These are phyloP conservation scores for Chondrostereum purpureum DNA, from an alignment of 1,284 basidiomycete genomes.

Conservation along the genomic window DNA sequence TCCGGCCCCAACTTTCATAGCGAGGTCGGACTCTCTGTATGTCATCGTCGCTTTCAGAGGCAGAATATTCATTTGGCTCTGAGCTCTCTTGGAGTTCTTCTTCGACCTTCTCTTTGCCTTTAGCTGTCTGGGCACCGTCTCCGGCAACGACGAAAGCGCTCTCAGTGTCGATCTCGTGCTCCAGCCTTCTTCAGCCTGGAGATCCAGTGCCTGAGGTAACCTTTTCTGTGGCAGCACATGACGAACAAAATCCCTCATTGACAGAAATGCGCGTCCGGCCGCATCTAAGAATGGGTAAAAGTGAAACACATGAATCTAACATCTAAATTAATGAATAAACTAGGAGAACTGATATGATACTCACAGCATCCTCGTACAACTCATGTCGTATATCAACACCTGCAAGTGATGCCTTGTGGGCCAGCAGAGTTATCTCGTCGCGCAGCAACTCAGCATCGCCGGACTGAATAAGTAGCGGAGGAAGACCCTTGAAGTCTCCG, in stretches of 20 bases:
- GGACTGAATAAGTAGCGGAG: slow-evolving; percentile 88
- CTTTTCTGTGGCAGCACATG: slow-evolving; percentile 43
- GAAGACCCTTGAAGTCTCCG: slow-evolving; percentile 81
- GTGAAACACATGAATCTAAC: slow-evolving; percentile 88
- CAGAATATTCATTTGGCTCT: slow-evolving; percentile 18
- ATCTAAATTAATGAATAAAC: slow-evolving; percentile 7
- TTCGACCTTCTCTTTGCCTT: slow-evolving; percentile 31
- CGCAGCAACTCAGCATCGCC: slow-evolving; percentile 93
- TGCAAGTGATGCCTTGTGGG: slow-evolving; percentile 86
- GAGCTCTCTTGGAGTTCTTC: slow-evolving; percentile 24
- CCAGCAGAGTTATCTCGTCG: slow-evolving; percentile 89
- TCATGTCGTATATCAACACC: slow-evolving; percentile 91
- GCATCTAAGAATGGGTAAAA: slow-evolving; percentile 79
- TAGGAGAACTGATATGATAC: slow-evolving; percentile 27
- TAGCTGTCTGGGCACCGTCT: slow-evolving; percentile 49
- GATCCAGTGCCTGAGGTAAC: slow-evolving; percentile 43
- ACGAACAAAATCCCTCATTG: slow-evolving; percentile 72
- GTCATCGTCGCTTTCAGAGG: slow-evolving; percentile 21
- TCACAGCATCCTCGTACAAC: slow-evolving; percentile 86
- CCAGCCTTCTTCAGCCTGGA: slow-evolving; percentile 53
- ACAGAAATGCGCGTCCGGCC: slow-evolving; percentile 66
- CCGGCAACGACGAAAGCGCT: slow-evolving; percentile 58
- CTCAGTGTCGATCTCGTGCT: slow-evolving; percentile 60
- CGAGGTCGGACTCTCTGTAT: slow-evolving; percentile 19
- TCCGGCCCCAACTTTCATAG: slow-evolving; percentile 44